These are phyloP conservation scores for Rhodofomes roseus DNA, from an alignment of 1,284 basidiomycete species.

Conservation along the genomic window DNA sequence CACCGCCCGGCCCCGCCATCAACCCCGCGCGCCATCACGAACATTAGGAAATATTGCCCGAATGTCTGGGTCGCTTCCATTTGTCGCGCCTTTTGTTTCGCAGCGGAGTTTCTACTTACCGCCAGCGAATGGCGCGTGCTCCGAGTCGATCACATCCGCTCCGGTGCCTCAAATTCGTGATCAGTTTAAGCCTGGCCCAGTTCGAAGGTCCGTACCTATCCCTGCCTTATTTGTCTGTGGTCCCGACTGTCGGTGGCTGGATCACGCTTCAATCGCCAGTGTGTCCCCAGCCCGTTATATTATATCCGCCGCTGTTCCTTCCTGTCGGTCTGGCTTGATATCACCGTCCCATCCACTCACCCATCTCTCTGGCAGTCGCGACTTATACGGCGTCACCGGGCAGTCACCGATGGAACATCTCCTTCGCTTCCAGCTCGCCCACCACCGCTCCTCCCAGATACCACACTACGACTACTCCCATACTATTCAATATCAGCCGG, in stretches of 20 bases:
- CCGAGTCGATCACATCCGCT: slow-evolving; percentile 10
- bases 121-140: slow-evolving; percentile 1
- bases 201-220: slow-evolving; percentile 9
- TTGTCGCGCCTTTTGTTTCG: slow-evolving; percentile 4
- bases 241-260: slow-evolving; percentile 1
- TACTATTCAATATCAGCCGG: slow-evolving; percentile 14
- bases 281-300: slow-evolving; percentile 5
- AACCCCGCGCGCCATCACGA: neutral
- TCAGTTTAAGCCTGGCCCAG: slow-evolving; percentile 8
- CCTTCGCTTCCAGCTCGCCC: slow-evolving; percentile 16
- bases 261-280: slow-evolving; percentile 1
- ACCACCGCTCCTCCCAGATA: slow-evolving; percentile 11
- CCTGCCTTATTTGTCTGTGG: neutral
- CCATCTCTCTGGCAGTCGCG: neutral
- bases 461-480: slow-evolving; percentile 15
- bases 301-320: slow-evolving; percentile 4
- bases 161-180: slow-evolving; percentile 5
- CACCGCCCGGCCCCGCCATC: neutral
- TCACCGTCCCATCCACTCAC: slow-evolving; percentile 2
- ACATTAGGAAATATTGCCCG: neutral
- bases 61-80: slow-evolving; percentile 2
- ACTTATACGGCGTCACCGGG: slow-evolving; percentile 7
- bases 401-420: slow-evolving; percentile 18
- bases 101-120: slow-evolving; percentile 1
- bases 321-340: neutral